phyloP scores from a whole-genome alignment of 148 eudicot species.

The Cornus controversa region DNA sequence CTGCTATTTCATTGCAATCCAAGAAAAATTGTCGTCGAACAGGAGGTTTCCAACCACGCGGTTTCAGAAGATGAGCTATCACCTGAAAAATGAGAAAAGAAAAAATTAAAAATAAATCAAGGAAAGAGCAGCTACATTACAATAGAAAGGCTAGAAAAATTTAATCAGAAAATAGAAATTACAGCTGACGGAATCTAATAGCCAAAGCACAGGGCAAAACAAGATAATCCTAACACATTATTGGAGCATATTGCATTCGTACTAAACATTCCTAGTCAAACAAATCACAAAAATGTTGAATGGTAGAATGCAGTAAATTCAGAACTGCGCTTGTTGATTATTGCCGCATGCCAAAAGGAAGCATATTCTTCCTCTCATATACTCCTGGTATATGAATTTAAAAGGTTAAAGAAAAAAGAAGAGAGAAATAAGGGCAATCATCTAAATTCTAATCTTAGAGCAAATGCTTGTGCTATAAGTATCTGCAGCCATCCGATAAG shows the following conservation, averaged over 20 bases:
- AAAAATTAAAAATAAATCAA: not conserved
- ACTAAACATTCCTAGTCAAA: not conserved
- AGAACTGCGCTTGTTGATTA: not conserved
- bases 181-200: not conserved
- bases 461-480: too few species aligned
- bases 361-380: not conserved
- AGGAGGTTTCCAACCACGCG: constrained; percentile 99
- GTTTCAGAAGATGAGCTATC: constrained; percentile 89
- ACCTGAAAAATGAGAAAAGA: constrained; percentile 40
- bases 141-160: not conserved
- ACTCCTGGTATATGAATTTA: not conserved
- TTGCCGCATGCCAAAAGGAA: not conserved
- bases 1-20: constrained; percentile 97
- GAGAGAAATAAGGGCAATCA: not conserved
- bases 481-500: too few species aligned
- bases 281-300: not conserved
- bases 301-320: not conserved
- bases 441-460: too few species aligned
- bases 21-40: constrained; percentile 94
- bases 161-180: not conserved
- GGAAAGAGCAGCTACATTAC: not conserved
- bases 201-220: not conserved
- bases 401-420: not conserved
- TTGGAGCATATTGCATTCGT: not conserved
- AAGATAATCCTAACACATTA: constrained; percentile 8